These are phyloP conservation scores for Starmerella bombi DNA, from an alignment of 805 yeast species.

Conservation along the genomic window DNA sequence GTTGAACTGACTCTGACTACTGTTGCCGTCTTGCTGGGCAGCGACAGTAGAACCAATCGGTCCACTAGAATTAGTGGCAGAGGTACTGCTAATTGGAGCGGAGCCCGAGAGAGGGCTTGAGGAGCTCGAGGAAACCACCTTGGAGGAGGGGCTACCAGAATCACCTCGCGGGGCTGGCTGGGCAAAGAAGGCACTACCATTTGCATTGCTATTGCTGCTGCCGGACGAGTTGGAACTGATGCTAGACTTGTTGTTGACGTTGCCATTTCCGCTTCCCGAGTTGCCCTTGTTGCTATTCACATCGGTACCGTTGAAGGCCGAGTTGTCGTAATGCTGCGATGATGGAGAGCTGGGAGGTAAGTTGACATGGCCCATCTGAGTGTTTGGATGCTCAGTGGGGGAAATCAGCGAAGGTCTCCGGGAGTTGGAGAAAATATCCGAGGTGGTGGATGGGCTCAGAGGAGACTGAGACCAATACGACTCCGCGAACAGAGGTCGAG, in stretches of 20 bases:
- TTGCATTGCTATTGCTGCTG: neutral
- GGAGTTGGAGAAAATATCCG: conserved; percentile 8
- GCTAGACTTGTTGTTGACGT: neutral
- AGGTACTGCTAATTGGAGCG: conserved; percentile 1
- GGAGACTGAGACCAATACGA: conserved; percentile 18
- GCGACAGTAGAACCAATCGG: neutral
- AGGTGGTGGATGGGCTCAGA: conserved; percentile 7
- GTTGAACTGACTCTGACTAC: neutral
- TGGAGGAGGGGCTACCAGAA: neutral
- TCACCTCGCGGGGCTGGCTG: neutral
- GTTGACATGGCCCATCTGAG: neutral
- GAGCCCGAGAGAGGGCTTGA: conserved; percentile 3
- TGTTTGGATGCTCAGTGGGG: conserved; percentile 8
- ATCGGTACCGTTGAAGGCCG: neutral
- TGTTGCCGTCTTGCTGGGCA: neutral
- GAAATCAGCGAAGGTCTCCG: conserved; percentile 13
- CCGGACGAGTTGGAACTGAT: neutral
- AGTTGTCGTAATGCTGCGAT: neutral
- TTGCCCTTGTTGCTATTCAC: neutral
- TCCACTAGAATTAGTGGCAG: neutral
- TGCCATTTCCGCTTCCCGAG: neutral
- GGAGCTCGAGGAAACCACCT: neutral
- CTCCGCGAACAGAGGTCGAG: conserved; percentile 15
- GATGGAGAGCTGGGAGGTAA: conserved; percentile 1
- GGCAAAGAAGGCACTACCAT: neutral